phyloP scores from a whole-genome alignment of 805 yeast species.

The Yarrowia alimentaria region DNA sequence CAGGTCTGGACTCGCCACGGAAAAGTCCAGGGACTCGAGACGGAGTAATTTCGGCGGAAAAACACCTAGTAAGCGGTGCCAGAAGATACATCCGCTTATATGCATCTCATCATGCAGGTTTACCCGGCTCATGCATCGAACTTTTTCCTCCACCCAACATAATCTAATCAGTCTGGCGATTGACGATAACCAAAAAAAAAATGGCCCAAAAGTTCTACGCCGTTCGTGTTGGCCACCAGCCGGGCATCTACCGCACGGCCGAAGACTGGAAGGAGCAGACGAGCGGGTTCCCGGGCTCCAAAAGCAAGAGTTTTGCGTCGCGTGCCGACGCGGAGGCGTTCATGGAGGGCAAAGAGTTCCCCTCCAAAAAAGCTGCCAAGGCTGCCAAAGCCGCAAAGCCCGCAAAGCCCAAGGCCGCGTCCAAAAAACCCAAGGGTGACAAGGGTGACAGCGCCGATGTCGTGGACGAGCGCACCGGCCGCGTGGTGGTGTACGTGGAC shows the following conservation, averaged over 20 bases:
- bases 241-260: constrained; percentile 5
- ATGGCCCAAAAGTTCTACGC: constrained; percentile 6
- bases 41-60: no score
- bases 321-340: neutral
- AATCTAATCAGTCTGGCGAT: no score
- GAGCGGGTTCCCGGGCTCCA: neutral
- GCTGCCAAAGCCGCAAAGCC: neutral
- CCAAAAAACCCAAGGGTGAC: no score
- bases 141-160: no score
- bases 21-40: no score
- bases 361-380: neutral
- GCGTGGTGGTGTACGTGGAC: neutral
- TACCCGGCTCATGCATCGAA: no score
- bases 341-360: constrained; percentile 4
- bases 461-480: neutral
- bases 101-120: no score
- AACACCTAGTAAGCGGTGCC: no score
- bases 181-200: no score
- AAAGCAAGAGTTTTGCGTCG: neutral
- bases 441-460: no score
- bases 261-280: neutral
- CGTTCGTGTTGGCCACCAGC: constrained; percentile 2
- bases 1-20: no score
- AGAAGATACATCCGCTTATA: no score
- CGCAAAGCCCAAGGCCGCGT: neutral